phyloP scores from a whole-genome alignment of 2,329 filamentous ascomycete species.

The Teratosphaeria zuluensis region DNA sequence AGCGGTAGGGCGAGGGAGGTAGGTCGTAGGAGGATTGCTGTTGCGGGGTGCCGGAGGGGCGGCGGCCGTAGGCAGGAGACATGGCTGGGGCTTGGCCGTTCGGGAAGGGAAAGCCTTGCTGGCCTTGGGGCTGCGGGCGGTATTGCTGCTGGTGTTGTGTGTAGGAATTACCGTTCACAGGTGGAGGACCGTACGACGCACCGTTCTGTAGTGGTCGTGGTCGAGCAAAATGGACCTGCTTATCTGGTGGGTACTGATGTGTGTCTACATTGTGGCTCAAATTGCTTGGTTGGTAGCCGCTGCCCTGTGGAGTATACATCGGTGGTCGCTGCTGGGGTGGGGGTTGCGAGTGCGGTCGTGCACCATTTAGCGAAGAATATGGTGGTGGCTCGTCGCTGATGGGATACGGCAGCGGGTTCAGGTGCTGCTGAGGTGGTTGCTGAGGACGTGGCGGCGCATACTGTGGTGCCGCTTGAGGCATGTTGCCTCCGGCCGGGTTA shows the following conservation, averaged over 20 bases:
- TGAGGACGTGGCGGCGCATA: conserved; percentile 6
- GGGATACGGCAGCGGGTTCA: conserved; percentile 17
- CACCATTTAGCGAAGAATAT: conserved; percentile 17
- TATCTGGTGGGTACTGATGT: conserved; percentile 12
- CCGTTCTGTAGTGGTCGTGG: conserved; percentile 3
- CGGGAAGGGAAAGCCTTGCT: conserved; percentile 8
- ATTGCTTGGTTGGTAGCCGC: conserved; percentile 9
- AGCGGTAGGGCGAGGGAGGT: conserved; percentile 2
- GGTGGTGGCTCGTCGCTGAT: conserved; percentile 22
- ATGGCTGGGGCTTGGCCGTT: conserved; percentile 10
- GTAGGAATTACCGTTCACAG: conserved; percentile 3
- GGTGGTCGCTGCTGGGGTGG: conserved; percentile 12
- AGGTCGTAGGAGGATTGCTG: conserved; percentile 9
- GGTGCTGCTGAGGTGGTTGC: conserved; percentile 7
- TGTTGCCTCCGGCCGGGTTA: conserved; percentile 7
- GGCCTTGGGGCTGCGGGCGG: conserved; percentile 1
- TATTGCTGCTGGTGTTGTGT: conserved; percentile 8
- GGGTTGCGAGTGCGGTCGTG: conserved; percentile 21
- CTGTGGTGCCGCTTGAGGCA: not conserved
- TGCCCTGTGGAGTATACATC: conserved; percentile 9
- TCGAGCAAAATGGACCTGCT: conserved; percentile 5
- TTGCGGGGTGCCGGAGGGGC: conserved; percentile 7
- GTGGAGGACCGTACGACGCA: conserved; percentile 5
- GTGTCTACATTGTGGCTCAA: conserved; percentile 5
- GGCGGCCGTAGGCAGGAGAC: not conserved